Conservation (phyloP, 192 early-diverging fungal species). For the Coemansia sp. region DNA sequence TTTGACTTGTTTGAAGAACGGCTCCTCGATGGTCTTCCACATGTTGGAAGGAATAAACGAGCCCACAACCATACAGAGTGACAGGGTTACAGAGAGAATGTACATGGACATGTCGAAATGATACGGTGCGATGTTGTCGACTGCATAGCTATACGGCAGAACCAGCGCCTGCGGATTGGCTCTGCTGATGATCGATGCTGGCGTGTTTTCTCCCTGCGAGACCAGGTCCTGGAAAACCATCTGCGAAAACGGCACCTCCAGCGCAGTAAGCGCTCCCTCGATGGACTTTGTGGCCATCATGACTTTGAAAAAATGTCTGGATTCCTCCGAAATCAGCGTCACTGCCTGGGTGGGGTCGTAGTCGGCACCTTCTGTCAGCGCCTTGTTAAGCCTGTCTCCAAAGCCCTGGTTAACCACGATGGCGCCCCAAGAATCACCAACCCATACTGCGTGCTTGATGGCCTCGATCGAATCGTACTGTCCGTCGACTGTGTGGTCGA, state of each 20-base stretch:
- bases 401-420: conserved; percentile 47
- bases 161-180: conserved; percentile 43
- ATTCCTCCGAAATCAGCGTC: conserved; percentile 40
- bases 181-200: conserved; percentile 6
- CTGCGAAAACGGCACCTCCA: conserved; percentile 32
- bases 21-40: conserved; percentile 55
- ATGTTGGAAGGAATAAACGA: conserved; percentile 54
- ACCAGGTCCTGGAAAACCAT: conserved; percentile 14
- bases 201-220: conserved; percentile 6
- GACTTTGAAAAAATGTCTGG: conserved; percentile 49
- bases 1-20: conserved; percentile 42
- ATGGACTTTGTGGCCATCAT: conserved; percentile 11
- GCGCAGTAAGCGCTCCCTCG: conserved; percentile 14
- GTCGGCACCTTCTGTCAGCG: conserved; percentile 20
- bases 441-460: conserved; percentile 40
- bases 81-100: conserved; percentile 45
- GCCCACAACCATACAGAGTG: conserved; percentile 46
- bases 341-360: conserved; percentile 31
- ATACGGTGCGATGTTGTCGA: conserved; percentile 48
- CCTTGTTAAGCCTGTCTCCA: conserved; percentile 25
- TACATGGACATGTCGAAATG: conserved; percentile 52
- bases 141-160: conserved; percentile 34
- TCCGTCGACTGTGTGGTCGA: conserved; percentile 14
- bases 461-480: conserved; percentile 9
- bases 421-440: conserved; percentile 41